These are phyloP conservation scores for Claviceps capensis DNA, from an alignment of 2,329 filamentous ascomycete species.

Conservation along the genomic window DNA sequence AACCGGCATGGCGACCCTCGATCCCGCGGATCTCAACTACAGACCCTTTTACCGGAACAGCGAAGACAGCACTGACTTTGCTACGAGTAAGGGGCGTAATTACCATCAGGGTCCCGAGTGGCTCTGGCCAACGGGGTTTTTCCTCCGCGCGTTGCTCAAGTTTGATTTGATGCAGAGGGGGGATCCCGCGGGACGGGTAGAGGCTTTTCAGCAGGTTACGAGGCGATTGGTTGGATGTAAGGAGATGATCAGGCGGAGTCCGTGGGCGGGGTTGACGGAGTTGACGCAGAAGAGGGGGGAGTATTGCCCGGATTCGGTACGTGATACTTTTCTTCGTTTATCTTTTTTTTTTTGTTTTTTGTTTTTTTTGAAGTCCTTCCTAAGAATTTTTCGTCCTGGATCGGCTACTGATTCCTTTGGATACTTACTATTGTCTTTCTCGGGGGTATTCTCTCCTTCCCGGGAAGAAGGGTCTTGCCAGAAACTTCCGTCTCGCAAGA, in stretches of 20 bases:
- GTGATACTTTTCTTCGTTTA: not conserved
- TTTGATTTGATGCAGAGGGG: constrained; percentile 67
- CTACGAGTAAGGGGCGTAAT: constrained; percentile 86
- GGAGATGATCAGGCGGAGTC: constrained; percentile 62
- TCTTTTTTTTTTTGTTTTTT: not conserved
- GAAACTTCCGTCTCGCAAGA: not conserved
- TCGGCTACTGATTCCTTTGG: not conserved
- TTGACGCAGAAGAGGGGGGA: constrained; percentile 82
- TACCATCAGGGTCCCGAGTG: constrained; percentile 98
- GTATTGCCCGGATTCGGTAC: constrained; percentile 75
- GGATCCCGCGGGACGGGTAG: constrained; percentile 51
- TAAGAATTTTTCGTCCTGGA: not conserved
- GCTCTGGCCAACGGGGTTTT: constrained; percentile 96
- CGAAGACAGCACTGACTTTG: constrained; percentile 83
- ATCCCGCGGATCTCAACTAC: constrained; percentile 86
- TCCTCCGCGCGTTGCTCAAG: constrained; percentile 77
- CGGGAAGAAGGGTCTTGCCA: too few relatives aligned
- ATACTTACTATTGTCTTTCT: not conserved
- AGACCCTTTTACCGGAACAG: constrained; percentile 89
- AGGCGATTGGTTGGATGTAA: constrained; percentile 72
- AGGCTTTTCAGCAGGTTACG: constrained; percentile 92
- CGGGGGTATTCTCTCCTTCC: not conserved
- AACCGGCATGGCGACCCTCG: constrained; percentile 88
- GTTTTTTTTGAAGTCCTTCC: not conserved
- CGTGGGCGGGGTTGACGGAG: constrained; percentile 86